Evolutionary conservation across 352 stramenopile species (phyloP), one percentile per base, ranked within the genome.

Genomic region (Phytopythium boreale): DNA sequence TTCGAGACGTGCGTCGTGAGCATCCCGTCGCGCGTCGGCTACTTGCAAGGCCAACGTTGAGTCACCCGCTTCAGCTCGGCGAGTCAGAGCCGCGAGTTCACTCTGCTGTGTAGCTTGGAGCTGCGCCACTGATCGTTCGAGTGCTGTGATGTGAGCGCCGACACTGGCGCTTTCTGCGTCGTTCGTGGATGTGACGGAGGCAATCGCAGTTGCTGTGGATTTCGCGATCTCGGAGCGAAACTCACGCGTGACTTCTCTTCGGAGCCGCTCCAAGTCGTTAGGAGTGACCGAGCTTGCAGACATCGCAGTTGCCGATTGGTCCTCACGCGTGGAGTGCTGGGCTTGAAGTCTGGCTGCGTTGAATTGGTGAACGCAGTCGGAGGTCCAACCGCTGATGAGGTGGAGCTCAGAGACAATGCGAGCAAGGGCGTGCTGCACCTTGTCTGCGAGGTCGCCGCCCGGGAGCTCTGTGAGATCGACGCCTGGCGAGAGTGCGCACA

Each of bases 341-440:
- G 0, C 8, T 49, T 49, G 43, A 49, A 26, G 24, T 36, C 12
- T 36, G 9, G 47, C 0, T 22, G 15, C 15, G 47, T 55, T 34
- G 34, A 59, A 12, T 6, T 59, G 27, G 7, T 15, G 31, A 29
- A 11, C 36, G 43, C 24, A 51, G 22, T 61, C 56, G 7, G 56
- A 43, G 15, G 56, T 37, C 56, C 56, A 61, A 1, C 56, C 56
- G 14, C 37, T 11, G 37, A 61, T 51, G 10, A 61, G 56, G 56
- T 61, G 56, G 14, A 61, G 26, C 24, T 61, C 56, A 3, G 56
- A 27, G 10, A 61, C 39, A 26, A 61, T 52, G 19, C 24, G 24
- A 27, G 56, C 39, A 14, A 61, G 56, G 7, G 37, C 39, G 29
- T 61, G 56, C 56, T 61, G 56, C 27, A 61, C 56, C 11, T 47